Evolutionary conservation across 257 asterid species (phyloP).

Genomic region (Fraxinus pennsylvanica): DNA sequence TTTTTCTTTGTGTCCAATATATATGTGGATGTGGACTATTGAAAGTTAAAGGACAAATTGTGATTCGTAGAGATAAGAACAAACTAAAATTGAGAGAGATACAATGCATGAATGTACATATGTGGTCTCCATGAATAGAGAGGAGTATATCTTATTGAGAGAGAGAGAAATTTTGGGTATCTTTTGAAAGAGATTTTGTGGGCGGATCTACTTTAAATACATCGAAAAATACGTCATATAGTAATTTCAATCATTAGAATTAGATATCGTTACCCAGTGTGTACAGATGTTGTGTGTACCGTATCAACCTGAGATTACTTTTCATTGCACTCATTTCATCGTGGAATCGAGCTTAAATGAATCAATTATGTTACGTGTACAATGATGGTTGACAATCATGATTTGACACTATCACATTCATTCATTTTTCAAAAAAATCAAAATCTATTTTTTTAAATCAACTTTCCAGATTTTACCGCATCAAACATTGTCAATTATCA

Average conservation of each 20-base stretch:
- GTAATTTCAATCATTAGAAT: slow-evolving; percentile 19
- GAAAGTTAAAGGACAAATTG: slow-evolving; percentile 8
- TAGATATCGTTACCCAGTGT: no score
- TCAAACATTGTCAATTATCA: no score
- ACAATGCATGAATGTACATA: neutral
- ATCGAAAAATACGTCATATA: neutral
- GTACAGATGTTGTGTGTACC: no score
- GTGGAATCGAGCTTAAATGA: no score
- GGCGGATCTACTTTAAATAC: neutral
- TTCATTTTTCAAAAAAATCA: no score
- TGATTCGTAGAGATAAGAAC: slow-evolving; percentile 42
- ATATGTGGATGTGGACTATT: slow-evolving; percentile 35
- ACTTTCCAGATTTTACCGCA: no score
- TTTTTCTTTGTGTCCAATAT: neutral
- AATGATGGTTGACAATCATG: no score
- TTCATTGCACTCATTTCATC: no score
- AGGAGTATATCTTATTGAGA: slow-evolving; percentile 16
- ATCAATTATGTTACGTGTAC: no score
- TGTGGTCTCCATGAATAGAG: slow-evolving; percentile 30
- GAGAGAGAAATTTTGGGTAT: slow-evolving; percentile 5
- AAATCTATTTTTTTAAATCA: no score
- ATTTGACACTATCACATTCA: no score
- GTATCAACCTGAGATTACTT: no score
- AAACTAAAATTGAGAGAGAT: slow-evolving; percentile 28
- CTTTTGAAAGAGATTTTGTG: slow-evolving; percentile 13